Percentiles rank a stretch among this genome's conserved stretches.
phyloP scores from a whole-genome alignment of 352 stramenopile species.

The Phytophthora hibernalis region DNA sequence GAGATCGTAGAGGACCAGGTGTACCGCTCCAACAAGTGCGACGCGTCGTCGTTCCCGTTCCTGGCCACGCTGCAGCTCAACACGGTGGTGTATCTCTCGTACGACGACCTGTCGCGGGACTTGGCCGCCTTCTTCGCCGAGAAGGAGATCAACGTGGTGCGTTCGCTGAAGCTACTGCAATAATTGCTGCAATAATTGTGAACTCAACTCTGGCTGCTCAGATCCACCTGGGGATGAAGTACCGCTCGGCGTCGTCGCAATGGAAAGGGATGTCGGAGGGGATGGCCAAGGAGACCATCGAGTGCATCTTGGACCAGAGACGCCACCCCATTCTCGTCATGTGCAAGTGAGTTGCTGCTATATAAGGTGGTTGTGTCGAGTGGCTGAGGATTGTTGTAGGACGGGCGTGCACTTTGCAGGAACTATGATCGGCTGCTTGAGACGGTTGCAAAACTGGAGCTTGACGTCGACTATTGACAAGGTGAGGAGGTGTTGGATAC shows the following conservation, averaged over 20 bases:
- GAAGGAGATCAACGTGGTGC: slow-evolving; percentile 78
- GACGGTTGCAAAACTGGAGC: slow-evolving; percentile 87
- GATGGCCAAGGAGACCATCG: slow-evolving; percentile 88
- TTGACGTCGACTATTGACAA: slow-evolving; percentile 90
- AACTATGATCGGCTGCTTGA: slow-evolving; percentile 84
- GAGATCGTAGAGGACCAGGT: slow-evolving; percentile 89
- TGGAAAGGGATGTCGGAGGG: slow-evolving; percentile 80
- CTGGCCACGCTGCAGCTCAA: slow-evolving; percentile 81
- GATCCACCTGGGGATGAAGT: slow-evolving; percentile 88
- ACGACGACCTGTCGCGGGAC: slow-evolving; percentile 82
- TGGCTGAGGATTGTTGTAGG: slow-evolving; percentile 27
- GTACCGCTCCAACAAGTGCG: slow-evolving; percentile 89
- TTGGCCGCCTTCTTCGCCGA: slow-evolving; percentile 85
- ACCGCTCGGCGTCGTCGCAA: slow-evolving; percentile 69
- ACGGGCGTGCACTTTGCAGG: slow-evolving; percentile 79
- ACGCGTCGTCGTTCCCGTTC: slow-evolving; percentile 86
- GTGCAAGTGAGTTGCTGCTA: slow-evolving; percentile 74
- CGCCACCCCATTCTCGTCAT: slow-evolving; percentile 86
- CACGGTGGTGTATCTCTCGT: slow-evolving; percentile 88
- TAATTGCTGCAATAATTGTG: background rate
- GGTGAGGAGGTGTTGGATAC: slow-evolving; percentile 29
- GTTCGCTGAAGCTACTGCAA: background rate
- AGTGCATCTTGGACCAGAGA: slow-evolving; percentile 83
- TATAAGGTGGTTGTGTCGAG: background rate
- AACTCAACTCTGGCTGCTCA: slow-evolving; percentile 19